Evolutionary conservation across 768 basidiomycete genomes (phyloP).

Genomic region (Mycena albidolilacea): DNA sequence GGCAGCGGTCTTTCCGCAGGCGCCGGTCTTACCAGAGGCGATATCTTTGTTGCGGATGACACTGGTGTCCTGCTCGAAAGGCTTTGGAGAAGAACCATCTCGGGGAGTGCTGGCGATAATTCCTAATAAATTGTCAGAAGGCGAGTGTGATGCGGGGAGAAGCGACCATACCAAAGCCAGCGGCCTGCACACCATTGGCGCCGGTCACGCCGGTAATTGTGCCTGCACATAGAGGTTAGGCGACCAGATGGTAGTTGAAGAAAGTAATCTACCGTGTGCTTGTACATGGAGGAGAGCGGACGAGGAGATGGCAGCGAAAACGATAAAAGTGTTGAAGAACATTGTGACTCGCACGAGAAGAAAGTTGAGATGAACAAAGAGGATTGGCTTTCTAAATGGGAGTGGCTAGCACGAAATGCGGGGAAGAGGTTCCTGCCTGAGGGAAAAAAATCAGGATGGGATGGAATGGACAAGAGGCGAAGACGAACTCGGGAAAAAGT

Average conservation of each 20-base stretch:
- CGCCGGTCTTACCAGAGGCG: conserved; percentile 33
- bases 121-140: conserved; percentile 6
- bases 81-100: conserved; percentile 22
- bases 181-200: conserved; percentile 35
- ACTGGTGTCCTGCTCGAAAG: conserved; percentile 39
- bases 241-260: not conserved
- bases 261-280: conserved; percentile 26
- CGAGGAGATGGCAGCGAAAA: conserved; percentile 26
- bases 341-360: conserved; percentile 37
- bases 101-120: conserved; percentile 37
- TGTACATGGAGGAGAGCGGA: conserved; percentile 27
- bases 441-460: conserved; percentile 3
- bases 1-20: conserved; percentile 30
- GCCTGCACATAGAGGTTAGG: not conserved
- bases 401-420: conserved; percentile 36
- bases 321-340: conserved; percentile 37
- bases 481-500: conserved; percentile 26
- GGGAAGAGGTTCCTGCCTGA: conserved; percentile 22
- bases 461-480: not conserved
- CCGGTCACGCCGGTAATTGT: conserved; percentile 37
- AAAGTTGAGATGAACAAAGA: conserved; percentile 16
- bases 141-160: not conserved
- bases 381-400: conserved; percentile 6
- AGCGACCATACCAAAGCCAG: conserved; percentile 3
- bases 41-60: conserved; percentile 36